Evolutionary conservation across 768 basidiomycete species (phyloP).

Genomic region (Tricholomella constricta): DNA sequence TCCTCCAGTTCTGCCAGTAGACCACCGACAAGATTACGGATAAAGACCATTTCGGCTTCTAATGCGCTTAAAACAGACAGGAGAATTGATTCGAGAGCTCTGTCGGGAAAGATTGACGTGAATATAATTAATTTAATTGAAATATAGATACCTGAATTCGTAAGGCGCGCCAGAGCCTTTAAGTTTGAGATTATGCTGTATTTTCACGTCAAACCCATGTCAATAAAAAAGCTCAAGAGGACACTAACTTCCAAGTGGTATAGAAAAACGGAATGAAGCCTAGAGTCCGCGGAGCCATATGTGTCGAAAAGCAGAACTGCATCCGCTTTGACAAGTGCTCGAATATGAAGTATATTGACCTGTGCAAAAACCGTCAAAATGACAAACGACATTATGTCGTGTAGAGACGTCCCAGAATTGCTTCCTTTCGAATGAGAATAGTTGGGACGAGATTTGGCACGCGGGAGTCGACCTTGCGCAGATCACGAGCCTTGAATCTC

Average conservation of each 20-base stretch:
- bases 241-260: conserved; percentile 78
- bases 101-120: conserved; percentile 32
- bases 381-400: neutral
- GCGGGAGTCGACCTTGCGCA: conserved; percentile 94
- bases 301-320: conserved; percentile 91
- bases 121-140: conserved; percentile 7
- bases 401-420: conserved; percentile 67
- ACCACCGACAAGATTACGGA: conserved; percentile 86
- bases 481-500: conserved; percentile 77
- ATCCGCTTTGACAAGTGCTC: conserved; percentile 93
- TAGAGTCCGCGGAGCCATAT: conserved; percentile 83
- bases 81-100: conserved; percentile 91
- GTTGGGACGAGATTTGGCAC: conserved; percentile 94
- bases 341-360: conserved; percentile 94
- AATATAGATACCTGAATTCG: conserved; percentile 71
- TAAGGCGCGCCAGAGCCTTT: conserved; percentile 75
- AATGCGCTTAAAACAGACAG: conserved; percentile 90
- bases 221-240: conserved; percentile 8
- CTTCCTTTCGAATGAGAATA: conserved; percentile 86
- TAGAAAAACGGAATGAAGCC: conserved; percentile 83
- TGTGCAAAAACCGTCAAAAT: conserved; percentile 28
- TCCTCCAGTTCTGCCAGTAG: conserved; percentile 92
- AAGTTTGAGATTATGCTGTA: conserved; percentile 79
- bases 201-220: conserved; percentile 4
- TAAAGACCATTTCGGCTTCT: conserved; percentile 96